Evolutionary conservation across 495 filamentous ascomycete species (phyloP).

Genomic region (Daldinia concentrica): DNA sequence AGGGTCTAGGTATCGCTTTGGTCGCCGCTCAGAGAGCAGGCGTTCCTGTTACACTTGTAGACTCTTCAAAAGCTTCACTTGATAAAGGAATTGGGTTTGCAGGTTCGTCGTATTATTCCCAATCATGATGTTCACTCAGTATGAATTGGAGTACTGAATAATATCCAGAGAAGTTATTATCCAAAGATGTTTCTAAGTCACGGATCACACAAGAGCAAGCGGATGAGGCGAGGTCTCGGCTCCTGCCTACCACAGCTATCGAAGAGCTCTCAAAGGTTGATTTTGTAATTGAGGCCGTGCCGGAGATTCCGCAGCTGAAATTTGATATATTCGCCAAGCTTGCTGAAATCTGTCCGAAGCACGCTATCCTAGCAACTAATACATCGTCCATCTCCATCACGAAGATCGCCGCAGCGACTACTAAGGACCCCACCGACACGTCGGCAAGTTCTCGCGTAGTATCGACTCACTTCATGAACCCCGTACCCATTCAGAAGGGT

Average conservation of each 20-base stretch:
- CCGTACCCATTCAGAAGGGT: slow-evolving; percentile 94
- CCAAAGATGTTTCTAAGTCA: slow-evolving; percentile 88
- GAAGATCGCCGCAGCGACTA: slow-evolving; percentile 88
- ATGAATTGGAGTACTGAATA: slow-evolving; percentile 28
- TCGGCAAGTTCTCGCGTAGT: slow-evolving; percentile 88
- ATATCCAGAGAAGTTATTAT: slow-evolving; percentile 81
- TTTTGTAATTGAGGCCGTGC: slow-evolving; percentile 97
- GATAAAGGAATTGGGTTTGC: slow-evolving; percentile 93
- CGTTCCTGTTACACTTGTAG: slow-evolving; percentile 87
- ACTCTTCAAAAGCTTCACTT: slow-evolving; percentile 84
- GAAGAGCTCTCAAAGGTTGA: slow-evolving; percentile 85
- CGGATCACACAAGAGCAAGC: slow-evolving; percentile 82
- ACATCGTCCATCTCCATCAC: slow-evolving; percentile 98
- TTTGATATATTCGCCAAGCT: slow-evolving; percentile 85
- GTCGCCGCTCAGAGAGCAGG: slow-evolving; percentile 88
- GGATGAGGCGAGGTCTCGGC: slow-evolving; percentile 70
- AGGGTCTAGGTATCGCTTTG: slow-evolving; percentile 96
- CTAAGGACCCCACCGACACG: slow-evolving; percentile 76
- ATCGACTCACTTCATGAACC: slow-evolving; percentile 99
- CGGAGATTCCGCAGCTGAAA: slow-evolving; percentile 90
- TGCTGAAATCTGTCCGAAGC: slow-evolving; percentile 81
- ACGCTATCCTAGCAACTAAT: slow-evolving; percentile 95
- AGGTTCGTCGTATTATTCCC: slow-evolving; percentile 57
- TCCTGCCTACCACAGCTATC: slow-evolving; percentile 75
- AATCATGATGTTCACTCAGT: neutral